Conservation (phyloP, 805 yeast species). For the Suhomyces sp. region DNA sequence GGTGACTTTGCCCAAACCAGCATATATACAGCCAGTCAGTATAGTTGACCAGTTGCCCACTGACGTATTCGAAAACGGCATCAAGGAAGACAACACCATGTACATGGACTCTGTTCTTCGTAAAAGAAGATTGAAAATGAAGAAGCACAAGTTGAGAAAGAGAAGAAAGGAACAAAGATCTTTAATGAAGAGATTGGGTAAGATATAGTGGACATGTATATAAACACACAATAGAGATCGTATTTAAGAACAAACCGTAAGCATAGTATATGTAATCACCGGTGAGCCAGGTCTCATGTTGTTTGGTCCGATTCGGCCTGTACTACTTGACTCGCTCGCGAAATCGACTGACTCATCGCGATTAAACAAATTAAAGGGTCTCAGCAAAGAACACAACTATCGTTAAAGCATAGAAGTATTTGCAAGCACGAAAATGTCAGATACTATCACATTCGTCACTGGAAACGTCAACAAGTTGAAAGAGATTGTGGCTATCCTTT, state of each 20-base stretch:
- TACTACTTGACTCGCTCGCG: not conserved
- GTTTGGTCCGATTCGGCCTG: not conserved
- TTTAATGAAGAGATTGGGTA: conserved; percentile 65
- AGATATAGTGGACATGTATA: conserved; percentile 20
- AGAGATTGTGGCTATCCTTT: conserved; percentile 77
- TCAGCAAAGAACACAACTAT: no score
- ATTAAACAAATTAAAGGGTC: not conserved
- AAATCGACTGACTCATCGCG: not conserved
- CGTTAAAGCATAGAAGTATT: no score
- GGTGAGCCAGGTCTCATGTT: not conserved
- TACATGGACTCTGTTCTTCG: conserved; percentile 69
- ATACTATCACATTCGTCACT: conserved; percentile 64
- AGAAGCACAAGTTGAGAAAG: conserved; percentile 94
- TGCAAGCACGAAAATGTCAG: conserved; percentile 10
- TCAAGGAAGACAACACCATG: conserved; percentile 29
- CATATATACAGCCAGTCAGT: conserved; percentile 1
- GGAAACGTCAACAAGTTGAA: conserved; percentile 86
- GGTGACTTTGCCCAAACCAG: not conserved
- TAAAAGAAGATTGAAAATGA: conserved; percentile 92
- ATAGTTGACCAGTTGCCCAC: conserved; percentile 4
- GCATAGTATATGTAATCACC: not conserved
- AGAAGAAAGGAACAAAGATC: conserved; percentile 93
- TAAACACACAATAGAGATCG: not conserved
- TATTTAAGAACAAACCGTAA: not conserved
- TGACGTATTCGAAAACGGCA: conserved; percentile 1